Evolutionary conservation across 371 early-diverging fungal species (phyloP).

Genomic region (Mortierella sp.): DNA sequence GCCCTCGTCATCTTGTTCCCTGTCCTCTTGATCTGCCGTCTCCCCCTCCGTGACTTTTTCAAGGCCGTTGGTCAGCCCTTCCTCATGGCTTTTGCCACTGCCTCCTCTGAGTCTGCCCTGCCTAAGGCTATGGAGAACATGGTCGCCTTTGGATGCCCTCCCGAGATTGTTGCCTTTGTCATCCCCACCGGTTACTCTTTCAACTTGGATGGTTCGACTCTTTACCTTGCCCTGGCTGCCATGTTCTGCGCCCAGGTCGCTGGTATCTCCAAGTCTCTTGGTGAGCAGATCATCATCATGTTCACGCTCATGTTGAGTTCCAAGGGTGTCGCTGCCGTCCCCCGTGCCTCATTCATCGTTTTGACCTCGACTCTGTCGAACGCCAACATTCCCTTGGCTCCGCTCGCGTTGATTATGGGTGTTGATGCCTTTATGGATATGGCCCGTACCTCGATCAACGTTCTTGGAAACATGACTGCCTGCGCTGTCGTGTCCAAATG

Average conservation of each 20-base stretch:
- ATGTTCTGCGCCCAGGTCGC: conserved; percentile 78
- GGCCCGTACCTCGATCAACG: conserved; percentile 81
- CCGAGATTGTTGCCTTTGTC: conserved; percentile 78
- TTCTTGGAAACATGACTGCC: conserved; percentile 81
- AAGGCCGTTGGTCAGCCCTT: conserved; percentile 71
- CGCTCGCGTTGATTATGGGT: conserved; percentile 72
- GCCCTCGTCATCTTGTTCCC: conserved; percentile 71
- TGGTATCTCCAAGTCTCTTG: conserved; percentile 64
- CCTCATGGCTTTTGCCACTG: conserved; percentile 87
- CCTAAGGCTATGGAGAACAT: conserved; percentile 82
- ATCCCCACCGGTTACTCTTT: conserved; percentile 87
- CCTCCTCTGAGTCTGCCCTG: conserved; percentile 85
- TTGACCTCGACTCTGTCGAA: conserved; percentile 64
- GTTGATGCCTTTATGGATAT: conserved; percentile 87
- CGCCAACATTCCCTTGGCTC: conserved; percentile 69
- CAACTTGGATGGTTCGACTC: conserved; percentile 86
- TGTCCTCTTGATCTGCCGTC: conserved; percentile 67
- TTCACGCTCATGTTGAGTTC: conserved; percentile 79
- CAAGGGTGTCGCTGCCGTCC: conserved; percentile 88
- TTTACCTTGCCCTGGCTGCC: conserved; percentile 76
- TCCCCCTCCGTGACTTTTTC: conserved; percentile 70
- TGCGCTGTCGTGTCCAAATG: conserved; percentile 77
- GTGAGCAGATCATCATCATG: conserved; percentile 78
- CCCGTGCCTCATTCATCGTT: conserved; percentile 78
- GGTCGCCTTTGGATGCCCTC: conserved; percentile 79